Conservation (phyloP, 768 basidiomycete species). For the Macrolepiota fuliginosa region DNA sequence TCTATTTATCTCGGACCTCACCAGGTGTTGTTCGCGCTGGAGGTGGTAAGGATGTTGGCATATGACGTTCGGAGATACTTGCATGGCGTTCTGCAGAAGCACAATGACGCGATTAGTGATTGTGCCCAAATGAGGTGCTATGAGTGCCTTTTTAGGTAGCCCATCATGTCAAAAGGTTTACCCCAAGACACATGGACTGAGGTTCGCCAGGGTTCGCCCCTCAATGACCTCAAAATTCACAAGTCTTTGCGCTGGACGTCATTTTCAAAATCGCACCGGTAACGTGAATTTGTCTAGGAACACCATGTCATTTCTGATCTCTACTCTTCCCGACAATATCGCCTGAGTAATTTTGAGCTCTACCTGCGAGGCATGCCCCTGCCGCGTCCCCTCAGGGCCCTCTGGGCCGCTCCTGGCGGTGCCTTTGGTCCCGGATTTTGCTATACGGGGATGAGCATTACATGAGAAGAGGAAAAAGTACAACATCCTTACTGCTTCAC, state of each 20-base stretch:
- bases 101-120: slow-evolving; percentile 17
- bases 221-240: background rate
- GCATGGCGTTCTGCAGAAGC: slow-evolving; percentile 16
- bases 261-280: background rate
- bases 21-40: too few species aligned
- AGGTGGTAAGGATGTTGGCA: background rate
- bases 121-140: slow-evolving; percentile 1
- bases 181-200: background rate
- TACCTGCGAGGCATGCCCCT: slow-evolving; percentile 78
- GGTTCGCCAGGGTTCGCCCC: background rate
- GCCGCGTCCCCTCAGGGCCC: slow-evolving; percentile 84
- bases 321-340: slow-evolving; percentile 7
- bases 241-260: background rate
- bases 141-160: background rate
- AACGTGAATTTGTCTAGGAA: background rate
- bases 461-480: slow-evolving; percentile 9
- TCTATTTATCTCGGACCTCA: slow-evolving; percentile 6
- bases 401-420: slow-evolving; percentile 87
- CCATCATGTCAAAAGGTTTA: background rate
- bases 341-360: slow-evolving; percentile 14
- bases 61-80: background rate
- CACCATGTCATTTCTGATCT: background rate
- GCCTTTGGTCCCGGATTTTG: slow-evolving; percentile 82
- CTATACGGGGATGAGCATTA: slow-evolving; percentile 35
- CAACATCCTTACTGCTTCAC: slow-evolving; percentile 69